Conservation (phyloP, 768 basidiomycete genomes). For the Russula lepida region DNA sequence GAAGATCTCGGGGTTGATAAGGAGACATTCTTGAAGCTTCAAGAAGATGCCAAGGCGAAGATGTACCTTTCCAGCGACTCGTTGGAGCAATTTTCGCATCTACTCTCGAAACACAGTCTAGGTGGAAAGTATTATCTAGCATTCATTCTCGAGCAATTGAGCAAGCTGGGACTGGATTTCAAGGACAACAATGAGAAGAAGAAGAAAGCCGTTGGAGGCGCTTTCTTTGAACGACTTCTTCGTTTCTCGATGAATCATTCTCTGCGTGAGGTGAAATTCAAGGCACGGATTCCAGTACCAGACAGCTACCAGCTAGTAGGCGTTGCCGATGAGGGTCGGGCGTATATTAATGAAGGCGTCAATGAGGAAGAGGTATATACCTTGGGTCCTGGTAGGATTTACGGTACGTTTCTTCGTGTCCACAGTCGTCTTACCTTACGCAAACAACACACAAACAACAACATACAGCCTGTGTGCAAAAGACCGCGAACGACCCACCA, state of each 20-base stretch:
- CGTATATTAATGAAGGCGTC: slow-evolving; percentile 9
- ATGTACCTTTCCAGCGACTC: slow-evolving; percentile 55
- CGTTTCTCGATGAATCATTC: slow-evolving; percentile 55
- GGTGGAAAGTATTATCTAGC: slow-evolving; percentile 42
- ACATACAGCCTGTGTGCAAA: slow-evolving; percentile 14
- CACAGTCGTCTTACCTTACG: background rate
- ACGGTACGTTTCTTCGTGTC: background rate
- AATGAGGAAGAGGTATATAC: slow-evolving; percentile 7
- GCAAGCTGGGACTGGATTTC: slow-evolving; percentile 42
- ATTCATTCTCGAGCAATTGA: slow-evolving; percentile 38
- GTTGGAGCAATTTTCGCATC: slow-evolving; percentile 36
- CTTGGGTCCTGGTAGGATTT: slow-evolving; percentile 1
- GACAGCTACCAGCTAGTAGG: slow-evolving; percentile 66
- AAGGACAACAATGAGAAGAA: slow-evolving; percentile 28
- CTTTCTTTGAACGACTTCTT: slow-evolving; percentile 50
- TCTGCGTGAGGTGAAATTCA: slow-evolving; percentile 65
- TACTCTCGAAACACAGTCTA: slow-evolving; percentile 43
- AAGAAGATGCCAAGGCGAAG: slow-evolving; percentile 46
- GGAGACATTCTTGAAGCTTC: slow-evolving; percentile 53
- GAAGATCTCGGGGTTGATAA: slow-evolving; percentile 63
- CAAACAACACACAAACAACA: background rate
- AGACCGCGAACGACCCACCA: background rate
- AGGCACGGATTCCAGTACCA: slow-evolving; percentile 65
- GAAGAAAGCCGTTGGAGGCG: slow-evolving; percentile 37
- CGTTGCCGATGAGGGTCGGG: slow-evolving; percentile 68